Percentiles rank a stretch among this genome's conserved stretches.
These are phyloP conservation scores for Candida dajiaensis DNA, from an alignment of 805 yeast genomes.

Conservation along the genomic window DNA sequence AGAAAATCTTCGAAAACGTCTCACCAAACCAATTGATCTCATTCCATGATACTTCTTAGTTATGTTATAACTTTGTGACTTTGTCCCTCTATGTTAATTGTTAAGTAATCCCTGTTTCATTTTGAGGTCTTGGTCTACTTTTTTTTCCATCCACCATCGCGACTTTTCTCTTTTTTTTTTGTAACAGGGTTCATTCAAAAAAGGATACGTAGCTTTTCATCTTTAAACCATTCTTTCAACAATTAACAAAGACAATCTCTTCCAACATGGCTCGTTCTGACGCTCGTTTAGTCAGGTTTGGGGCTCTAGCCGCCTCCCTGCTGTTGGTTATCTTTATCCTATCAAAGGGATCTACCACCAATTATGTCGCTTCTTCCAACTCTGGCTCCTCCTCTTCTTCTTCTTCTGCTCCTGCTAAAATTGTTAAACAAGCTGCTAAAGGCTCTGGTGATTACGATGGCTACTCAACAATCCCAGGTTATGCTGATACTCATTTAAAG, in stretches of 20 bases:
- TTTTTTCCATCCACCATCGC: neutral
- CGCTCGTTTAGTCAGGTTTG: conserved; percentile 23
- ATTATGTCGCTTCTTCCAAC: conserved; percentile 14
- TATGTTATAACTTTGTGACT: too few relatives aligned
- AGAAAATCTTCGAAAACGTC: too few relatives aligned
- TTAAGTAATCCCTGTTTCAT: neutral
- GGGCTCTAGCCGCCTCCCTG: conserved; percentile 21
- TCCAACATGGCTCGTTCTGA: conserved; percentile 25
- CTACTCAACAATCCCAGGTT: conserved; percentile 9
- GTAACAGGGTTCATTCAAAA: neutral
- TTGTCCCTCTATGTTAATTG: neutral
- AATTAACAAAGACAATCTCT: neutral
- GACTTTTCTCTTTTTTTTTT: neutral
- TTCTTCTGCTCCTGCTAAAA: conserved; percentile 5
- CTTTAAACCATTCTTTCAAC: neutral
- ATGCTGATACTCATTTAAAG: conserved; percentile 14
- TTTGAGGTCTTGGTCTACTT: neutral
- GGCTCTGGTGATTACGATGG: conserved; percentile 10
- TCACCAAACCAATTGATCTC: too few relatives aligned
- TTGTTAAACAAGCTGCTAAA: conserved; percentile 10
- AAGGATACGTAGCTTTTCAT: neutral
- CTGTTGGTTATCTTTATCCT: conserved; percentile 21
- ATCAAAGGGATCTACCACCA: conserved; percentile 24
- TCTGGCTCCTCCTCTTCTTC: conserved; percentile 3
- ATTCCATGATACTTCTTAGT: too few relatives aligned